Conservation (phyloP, 305 asterid genomes). For the Fraxinus floribunda region DNA sequence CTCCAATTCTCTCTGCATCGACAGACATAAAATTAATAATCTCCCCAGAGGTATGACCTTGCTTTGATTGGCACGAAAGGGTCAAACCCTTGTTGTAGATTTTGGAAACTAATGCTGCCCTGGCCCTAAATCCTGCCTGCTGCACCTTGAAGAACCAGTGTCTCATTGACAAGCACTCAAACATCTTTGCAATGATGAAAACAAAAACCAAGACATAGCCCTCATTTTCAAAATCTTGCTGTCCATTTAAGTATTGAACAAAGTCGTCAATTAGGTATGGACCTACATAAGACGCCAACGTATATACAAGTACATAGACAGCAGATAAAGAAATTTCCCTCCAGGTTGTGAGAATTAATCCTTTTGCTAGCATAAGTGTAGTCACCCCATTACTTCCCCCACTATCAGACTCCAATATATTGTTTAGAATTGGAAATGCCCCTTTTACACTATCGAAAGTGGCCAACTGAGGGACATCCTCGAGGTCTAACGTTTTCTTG, state of each 20-base stretch:
- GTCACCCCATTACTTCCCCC: slow-evolving; percentile 44
- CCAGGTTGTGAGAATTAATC: slow-evolving; percentile 42
- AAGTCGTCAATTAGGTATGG: neutral
- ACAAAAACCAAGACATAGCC: slow-evolving; percentile 40
- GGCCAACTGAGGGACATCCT: slow-evolving; percentile 86
- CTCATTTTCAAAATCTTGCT: neutral
- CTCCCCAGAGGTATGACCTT: neutral
- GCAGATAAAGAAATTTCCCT: neutral
- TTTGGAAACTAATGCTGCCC: slow-evolving; percentile 3
- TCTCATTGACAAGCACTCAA: slow-evolving; percentile 63
- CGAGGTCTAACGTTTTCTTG: slow-evolving; percentile 65
- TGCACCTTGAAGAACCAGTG: slow-evolving; percentile 67
- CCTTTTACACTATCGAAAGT: slow-evolving; percentile 57
- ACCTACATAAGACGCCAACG: neutral
- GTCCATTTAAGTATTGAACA: neutral
- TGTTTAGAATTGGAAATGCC: slow-evolving; percentile 40
- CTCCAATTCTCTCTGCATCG: neutral
- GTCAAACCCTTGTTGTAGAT: neutral
- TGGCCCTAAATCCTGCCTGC: slow-evolving; percentile 20
- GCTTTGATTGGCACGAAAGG: neutral
- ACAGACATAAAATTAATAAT: neutral
- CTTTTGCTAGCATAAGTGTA: slow-evolving; percentile 61
- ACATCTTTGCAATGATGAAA: slow-evolving; percentile 58
- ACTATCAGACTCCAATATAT: slow-evolving; percentile 24
- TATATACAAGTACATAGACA: neutral